Evolutionary conservation across 345 rosid genomes (phyloP).

Genomic region (Moringa oleifera): DNA sequence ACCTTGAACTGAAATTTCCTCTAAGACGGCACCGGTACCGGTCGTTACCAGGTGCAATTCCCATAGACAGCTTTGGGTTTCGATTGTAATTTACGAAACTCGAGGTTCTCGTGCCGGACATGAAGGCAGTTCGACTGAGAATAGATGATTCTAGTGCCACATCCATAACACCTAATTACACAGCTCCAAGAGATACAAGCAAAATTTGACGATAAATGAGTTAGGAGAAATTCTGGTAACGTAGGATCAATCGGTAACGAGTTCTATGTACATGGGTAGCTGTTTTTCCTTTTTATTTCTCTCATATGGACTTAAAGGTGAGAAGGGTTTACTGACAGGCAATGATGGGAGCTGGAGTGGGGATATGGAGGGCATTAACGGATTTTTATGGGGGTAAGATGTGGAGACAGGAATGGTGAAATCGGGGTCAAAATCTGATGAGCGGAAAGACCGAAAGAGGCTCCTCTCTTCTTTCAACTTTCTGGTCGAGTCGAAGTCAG

Average conservation of each 20-base stretch:
- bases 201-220: not conserved
- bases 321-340: too few relatives aligned
- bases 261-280: too few relatives aligned
- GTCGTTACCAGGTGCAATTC: conserved; percentile 19
- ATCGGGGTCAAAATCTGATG: too few relatives aligned
- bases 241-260: too few relatives aligned
- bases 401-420: too few relatives aligned
- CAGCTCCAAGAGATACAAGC: not conserved
- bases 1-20: conserved; percentile 15
- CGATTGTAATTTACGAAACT: conserved; percentile 25
- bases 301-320: too few relatives aligned
- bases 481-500: too few relatives aligned
- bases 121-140: conserved; percentile 35
- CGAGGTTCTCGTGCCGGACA: conserved; percentile 22
- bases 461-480: conserved; percentile 13
- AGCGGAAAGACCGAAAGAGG: not conserved
- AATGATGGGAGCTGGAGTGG: too few relatives aligned
- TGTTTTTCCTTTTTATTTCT: too few relatives aligned
- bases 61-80: conserved; percentile 26
- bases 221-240: not conserved
- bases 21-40: conserved; percentile 22
- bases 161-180: conserved; percentile 18
- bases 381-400: too few relatives aligned
- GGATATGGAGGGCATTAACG: too few relatives aligned
- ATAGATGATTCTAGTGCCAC: conserved; percentile 44